Percentiles rank a stretch among this genome's conserved stretches.
Conservation (phyloP, 495 filamentous ascomycete genomes). For the Penicillium macrosclerotiorum region DNA sequence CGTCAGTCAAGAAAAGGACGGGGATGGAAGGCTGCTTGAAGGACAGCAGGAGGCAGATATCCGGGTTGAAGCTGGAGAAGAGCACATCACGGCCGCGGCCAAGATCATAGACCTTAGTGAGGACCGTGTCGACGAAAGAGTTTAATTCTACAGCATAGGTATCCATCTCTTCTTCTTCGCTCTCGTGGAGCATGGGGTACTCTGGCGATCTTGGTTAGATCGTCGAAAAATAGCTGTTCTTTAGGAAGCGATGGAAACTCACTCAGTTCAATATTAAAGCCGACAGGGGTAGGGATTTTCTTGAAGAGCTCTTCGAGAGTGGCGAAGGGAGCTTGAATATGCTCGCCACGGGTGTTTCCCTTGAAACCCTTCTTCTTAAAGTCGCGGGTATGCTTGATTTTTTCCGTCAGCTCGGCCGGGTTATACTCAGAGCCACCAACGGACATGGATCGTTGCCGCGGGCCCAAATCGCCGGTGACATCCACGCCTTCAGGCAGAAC, state of each 20-base stretch:
- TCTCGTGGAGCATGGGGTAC: conserved; percentile 96
- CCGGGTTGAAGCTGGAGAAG: conserved; percentile 95
- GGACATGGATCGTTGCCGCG: conserved; percentile 56
- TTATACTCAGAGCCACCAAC: conserved; percentile 52
- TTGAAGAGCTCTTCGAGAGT: conserved; percentile 91
- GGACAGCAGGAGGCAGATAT: conserved; percentile 87
- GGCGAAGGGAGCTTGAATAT: conserved; percentile 92
- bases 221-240: conserved; percentile 27
- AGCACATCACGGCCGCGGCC: conserved; percentile 78
- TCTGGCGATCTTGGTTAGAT: conserved; percentile 48
- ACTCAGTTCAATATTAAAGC: conserved; percentile 99
- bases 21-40: conserved; percentile 97
- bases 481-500: conserved; percentile 14
- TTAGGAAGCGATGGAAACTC: conserved; percentile 26
- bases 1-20: conserved; percentile 90
- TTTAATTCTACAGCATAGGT: conserved; percentile 96
- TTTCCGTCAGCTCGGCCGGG: conserved; percentile 69
- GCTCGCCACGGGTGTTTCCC: conserved; percentile 86
- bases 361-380: conserved; percentile 95
- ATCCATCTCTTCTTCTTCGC: conserved; percentile 95
- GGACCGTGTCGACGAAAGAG: conserved; percentile 90
- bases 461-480: conserved; percentile 16
- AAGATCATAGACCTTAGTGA: conserved; percentile 79
- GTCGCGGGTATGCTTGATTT: conserved; percentile 95
- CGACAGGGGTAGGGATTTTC: conserved; percentile 73